A percentile compares a stretch with the other conserved stretches of the same genome.
Conservation (phyloP, 768 basidiomycete genomes). For the Rhizopogon roseolus region DNA sequence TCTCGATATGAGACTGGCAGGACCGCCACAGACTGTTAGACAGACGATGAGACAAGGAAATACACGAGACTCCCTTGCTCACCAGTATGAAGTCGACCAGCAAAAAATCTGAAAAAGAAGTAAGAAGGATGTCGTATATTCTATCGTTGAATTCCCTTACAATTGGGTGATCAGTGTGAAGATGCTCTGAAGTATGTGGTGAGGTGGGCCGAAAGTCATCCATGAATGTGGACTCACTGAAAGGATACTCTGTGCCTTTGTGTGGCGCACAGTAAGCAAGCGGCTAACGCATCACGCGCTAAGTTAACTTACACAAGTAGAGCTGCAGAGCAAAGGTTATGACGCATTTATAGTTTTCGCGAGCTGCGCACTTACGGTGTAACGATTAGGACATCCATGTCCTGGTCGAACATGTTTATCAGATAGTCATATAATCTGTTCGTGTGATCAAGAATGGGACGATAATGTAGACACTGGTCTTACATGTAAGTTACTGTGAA, state of each 20-base stretch:
- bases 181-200: constrained; percentile 13
- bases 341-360: too few species aligned
- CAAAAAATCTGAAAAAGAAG: constrained; percentile 16
- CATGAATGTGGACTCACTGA: constrained; percentile 14
- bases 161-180: constrained; percentile 21
- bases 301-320: constrained; percentile 25
- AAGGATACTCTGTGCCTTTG: constrained; percentile 20
- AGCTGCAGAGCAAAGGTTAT: constrained; percentile 11
- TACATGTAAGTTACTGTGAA: constrained; percentile 24
- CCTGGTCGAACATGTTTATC: constrained; percentile 18
- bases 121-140: background rate
- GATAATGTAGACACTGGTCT: background rate
- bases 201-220: background rate
- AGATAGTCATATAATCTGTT: constrained; percentile 24
- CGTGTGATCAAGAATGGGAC: constrained; percentile 6
- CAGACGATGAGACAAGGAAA: background rate
- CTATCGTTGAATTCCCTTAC: constrained; percentile 6
- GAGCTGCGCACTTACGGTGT: constrained; percentile 14
- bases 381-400: constrained; percentile 19
- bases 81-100: constrained; percentile 20
- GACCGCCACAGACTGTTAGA: constrained; percentile 14
- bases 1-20: constrained; percentile 4
- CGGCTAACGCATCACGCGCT: background rate
- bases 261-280: background rate
- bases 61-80: background rate